Conservation (phyloP, 139 green algal species). For the Chlorella sorokiniana region DNA sequence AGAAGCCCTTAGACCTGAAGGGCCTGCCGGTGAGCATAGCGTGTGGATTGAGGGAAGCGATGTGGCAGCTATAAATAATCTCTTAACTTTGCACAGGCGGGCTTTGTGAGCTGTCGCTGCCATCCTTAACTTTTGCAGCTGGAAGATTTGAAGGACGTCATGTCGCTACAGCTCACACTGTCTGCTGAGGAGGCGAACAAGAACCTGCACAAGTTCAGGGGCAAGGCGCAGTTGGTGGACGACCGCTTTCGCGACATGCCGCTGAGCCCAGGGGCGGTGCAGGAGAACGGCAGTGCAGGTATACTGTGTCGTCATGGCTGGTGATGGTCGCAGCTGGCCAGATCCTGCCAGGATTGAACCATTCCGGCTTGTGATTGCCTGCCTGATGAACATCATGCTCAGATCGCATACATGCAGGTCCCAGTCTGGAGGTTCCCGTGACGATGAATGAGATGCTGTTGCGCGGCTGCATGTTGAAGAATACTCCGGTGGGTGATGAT, state of each 20-base stretch:
- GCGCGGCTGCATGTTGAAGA: constrained; percentile 89
- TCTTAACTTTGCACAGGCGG: background rate
- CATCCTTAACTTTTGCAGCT: background rate
- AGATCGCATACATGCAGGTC: background rate
- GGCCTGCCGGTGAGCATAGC: constrained; percentile 25
- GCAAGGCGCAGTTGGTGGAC: constrained; percentile 23
- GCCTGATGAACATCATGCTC: background rate
- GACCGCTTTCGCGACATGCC: background rate
- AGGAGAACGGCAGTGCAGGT: constrained; percentile 34
- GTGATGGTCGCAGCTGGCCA: background rate
- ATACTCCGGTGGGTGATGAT: constrained; percentile 62
- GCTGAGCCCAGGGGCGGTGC: constrained; percentile 3
- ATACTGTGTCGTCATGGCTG: background rate
- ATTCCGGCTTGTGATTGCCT: too few relatives aligned
- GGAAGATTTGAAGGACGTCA: background rate
- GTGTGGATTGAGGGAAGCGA: too few relatives aligned
- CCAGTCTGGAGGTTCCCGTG: constrained; percentile 37
- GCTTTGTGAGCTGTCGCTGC: too few relatives aligned
- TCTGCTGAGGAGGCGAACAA: constrained; percentile 77
- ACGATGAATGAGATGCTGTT: constrained; percentile 77
- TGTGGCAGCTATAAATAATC: background rate
- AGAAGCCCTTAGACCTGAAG: constrained; percentile 57
- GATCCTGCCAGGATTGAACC: too few relatives aligned
- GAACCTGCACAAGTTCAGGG: constrained; percentile 81
- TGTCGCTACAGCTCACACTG: constrained; percentile 47